Percentiles rank a stretch among this genome's conserved stretches.
Conservation (phyloP, 148 eudicot species). For the Polygonum maritimum region DNA sequence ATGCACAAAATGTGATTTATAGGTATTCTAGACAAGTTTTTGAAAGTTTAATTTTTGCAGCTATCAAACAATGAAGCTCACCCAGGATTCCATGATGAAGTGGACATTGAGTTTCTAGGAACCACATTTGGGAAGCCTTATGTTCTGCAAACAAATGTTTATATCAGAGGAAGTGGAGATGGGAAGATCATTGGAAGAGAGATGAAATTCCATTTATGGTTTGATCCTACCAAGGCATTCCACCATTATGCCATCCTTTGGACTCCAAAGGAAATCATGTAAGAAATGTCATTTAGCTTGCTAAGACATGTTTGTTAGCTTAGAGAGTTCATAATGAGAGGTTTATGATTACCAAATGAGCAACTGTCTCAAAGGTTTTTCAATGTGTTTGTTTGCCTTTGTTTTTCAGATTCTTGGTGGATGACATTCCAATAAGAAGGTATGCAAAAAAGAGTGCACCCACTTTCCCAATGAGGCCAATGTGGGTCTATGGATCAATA, state of each 20-base stretch:
- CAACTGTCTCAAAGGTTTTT: background rate
- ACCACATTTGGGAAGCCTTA: slow-evolving; percentile 15
- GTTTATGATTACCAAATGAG: no score
- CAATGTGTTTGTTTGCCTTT: background rate
- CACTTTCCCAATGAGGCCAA: slow-evolving; percentile 83
- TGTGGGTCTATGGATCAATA: slow-evolving; percentile 95
- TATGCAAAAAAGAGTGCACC: slow-evolving; percentile 65
- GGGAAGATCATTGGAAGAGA: slow-evolving; percentile 29
- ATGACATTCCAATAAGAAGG: slow-evolving; percentile 89
- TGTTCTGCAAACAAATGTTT: slow-evolving; percentile 30
- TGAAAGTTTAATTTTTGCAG: slow-evolving; percentile 21
- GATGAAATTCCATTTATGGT: slow-evolving; percentile 25
- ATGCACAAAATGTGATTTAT: no score
- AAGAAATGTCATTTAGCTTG: background rate
- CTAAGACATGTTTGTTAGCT: no score
- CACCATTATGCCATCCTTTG: slow-evolving; percentile 27
- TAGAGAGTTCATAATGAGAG: no score
- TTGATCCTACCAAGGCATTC: slow-evolving; percentile 21
- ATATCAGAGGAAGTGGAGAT: slow-evolving; percentile 43
- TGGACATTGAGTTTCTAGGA: slow-evolving; percentile 35
- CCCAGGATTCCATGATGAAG: slow-evolving; percentile 56
- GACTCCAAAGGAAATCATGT: slow-evolving; percentile 15
- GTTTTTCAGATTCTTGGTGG: slow-evolving; percentile 74
- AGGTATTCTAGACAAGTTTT: no score
- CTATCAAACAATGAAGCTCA: slow-evolving; percentile 84